These are phyloP conservation scores for Tilletia setariae DNA, from an alignment of 1,284 basidiomycete species.

Conservation along the genomic window DNA sequence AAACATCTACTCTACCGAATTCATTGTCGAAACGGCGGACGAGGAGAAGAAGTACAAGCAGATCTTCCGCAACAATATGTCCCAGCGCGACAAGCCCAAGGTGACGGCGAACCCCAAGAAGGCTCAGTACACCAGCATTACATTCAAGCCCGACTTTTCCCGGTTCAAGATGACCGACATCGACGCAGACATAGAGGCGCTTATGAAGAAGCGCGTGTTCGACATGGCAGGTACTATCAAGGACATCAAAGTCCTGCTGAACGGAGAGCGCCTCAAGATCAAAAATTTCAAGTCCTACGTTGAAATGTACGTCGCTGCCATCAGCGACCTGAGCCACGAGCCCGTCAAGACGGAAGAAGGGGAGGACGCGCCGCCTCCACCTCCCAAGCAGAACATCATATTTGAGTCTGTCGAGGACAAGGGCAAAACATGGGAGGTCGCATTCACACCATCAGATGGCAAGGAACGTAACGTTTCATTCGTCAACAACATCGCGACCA, in stretches of 20 bases:
- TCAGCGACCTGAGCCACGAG: constrained; percentile 53
- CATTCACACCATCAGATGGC: constrained; percentile 83
- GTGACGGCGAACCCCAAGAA: constrained; percentile 79
- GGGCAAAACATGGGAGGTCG: constrained; percentile 81
- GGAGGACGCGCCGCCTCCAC: constrained; percentile 67
- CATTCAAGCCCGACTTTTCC: constrained; percentile 86
- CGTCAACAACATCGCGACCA: constrained; percentile 95
- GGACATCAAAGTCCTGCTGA: constrained; percentile 88
- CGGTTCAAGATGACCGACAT: constrained; percentile 90
- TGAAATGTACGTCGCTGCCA: constrained; percentile 71
- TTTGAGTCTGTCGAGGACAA: constrained; percentile 71
- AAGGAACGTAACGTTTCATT: constrained; percentile 91
- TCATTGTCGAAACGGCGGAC: constrained; percentile 96
- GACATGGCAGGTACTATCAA: constrained; percentile 94
- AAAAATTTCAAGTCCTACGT: constrained; percentile 98
- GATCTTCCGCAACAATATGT: constrained; percentile 92
- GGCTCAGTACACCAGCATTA: constrained; percentile 88
- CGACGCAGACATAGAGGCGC: constrained; percentile 83
- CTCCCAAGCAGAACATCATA: constrained; percentile 72
- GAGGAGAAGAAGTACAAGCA: constrained; percentile 92
- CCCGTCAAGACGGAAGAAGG: constrained; percentile 55
- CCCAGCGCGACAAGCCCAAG: constrained; percentile 73
- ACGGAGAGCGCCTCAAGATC: constrained; percentile 87
- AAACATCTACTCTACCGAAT: constrained; percentile 96
- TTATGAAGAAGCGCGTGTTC: constrained; percentile 92